Conservation (phyloP, 202 grass and related monocot genomes). For the Sporobolus alterniflorus region DNA sequence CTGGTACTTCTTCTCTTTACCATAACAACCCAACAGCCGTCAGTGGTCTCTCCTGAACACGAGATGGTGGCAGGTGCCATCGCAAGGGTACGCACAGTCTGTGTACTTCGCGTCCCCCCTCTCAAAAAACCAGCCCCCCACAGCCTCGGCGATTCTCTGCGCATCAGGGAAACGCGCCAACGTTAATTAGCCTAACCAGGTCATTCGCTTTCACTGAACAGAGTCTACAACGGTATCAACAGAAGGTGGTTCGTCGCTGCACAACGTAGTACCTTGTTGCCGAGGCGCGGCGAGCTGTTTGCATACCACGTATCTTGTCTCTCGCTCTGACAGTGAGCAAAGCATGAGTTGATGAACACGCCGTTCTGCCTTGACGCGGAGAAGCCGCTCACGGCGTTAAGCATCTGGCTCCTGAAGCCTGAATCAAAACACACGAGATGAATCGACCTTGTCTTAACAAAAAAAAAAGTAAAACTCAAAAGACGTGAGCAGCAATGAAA, state of each 20-base stretch:
- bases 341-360: conserved; percentile 88
- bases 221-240: neutral
- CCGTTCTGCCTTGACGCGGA: conserved; percentile 67
- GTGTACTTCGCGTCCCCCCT: conserved; percentile 59
- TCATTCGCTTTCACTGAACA: neutral
- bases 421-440: conserved; percentile 17
- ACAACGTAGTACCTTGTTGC: conserved; percentile 71
- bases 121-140: conserved; percentile 78
- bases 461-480: neutral
- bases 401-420: conserved; percentile 94
- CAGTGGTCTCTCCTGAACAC: conserved; percentile 59
- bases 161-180: neutral
- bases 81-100: conserved; percentile 85
- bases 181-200: conserved; percentile 3
- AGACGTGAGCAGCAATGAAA: neutral
- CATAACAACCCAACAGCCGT: neutral
- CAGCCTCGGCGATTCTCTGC: conserved; percentile 60
- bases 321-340: conserved; percentile 91
- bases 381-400: conserved; percentile 67
- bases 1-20: neutral
- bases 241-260: neutral
- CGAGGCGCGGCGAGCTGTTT: conserved; percentile 64
- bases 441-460: neutral
- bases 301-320: conserved; percentile 83
- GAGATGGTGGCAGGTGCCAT: conserved; percentile 80